Evolutionary conservation across 2,329 filamentous ascomycete species (phyloP).

Genomic region (Hypoxylon sp.): DNA sequence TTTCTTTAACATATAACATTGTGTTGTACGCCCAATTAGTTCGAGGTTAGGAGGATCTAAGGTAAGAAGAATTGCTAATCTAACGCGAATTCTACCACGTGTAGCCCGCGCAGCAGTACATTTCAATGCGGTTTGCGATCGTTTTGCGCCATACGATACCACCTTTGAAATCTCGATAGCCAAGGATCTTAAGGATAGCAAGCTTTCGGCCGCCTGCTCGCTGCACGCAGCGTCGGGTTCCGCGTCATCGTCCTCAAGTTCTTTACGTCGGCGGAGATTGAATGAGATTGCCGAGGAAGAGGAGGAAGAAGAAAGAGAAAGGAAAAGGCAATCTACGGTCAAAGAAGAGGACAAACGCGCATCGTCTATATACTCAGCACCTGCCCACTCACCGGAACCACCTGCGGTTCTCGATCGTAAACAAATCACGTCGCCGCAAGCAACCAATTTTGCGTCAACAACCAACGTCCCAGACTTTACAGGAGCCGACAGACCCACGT

Average conservation of each 20-base stretch:
- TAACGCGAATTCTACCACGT: conserved; percentile 40
- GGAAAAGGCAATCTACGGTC: conserved; percentile 71
- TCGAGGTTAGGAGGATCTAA: not conserved
- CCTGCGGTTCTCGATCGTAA: conserved; percentile 68
- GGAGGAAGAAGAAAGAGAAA: conserved; percentile 77
- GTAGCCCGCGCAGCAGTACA: conserved; percentile 86
- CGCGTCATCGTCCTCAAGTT: conserved; percentile 86
- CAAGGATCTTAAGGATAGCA: conserved; percentile 87
- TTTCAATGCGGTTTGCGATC: conserved; percentile 76
- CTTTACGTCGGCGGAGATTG: conserved; percentile 80
- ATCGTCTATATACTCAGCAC: conserved; percentile 49
- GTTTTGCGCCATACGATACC: conserved; percentile 88
- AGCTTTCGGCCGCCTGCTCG: conserved; percentile 89
- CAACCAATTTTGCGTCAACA: conserved; percentile 65
- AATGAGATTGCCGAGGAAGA: conserved; percentile 96
- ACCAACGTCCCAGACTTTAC: conserved; percentile 68
- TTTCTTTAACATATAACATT: conserved; percentile 2
- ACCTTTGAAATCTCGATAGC: conserved; percentile 81
- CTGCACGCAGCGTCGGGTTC: conserved; percentile 90
- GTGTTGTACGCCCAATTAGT: conserved; percentile 44
- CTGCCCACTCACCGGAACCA: conserved; percentile 45
- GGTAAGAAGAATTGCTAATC: conserved; percentile 43
- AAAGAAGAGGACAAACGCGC: conserved; percentile 62
- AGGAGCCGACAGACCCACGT: conserved; percentile 62
- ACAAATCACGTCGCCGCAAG: conserved; percentile 66